Base-by-base conservation (phyloP, 176 grass and related monocot species). In the Juncus effusus region DNA sequence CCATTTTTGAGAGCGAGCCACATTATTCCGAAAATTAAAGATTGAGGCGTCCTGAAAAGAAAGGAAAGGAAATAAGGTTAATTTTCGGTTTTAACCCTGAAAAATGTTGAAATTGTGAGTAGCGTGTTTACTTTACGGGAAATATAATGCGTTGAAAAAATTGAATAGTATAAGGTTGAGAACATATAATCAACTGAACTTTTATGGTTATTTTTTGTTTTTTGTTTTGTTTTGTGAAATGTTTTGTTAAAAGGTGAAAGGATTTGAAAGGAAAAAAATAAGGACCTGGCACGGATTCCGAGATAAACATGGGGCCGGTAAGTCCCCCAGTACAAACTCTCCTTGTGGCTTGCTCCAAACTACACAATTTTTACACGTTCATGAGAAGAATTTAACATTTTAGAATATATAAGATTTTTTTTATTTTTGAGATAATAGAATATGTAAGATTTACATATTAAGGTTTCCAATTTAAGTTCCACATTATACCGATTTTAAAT, bases 291-390 rank as follows among this genome's bases (percentile, higher is more conserved):
- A 56, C 88, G 88, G 59, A 97, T 86, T 49, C 94, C 94, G 64
- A 97, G 79, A 66, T 97, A 97, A 42, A 86, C 77, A 86, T 97
- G 84, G 42, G 94, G 85, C 59, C 94, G 81, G 51, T 97, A 97
- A 41, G 94, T 97, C 35, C 88, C 94, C 94, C 94, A 97, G 47
- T 92, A 97, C 70, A 97, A 70, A 74, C 78, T 97, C 74, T 97
- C 94, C 68, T 84, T 92, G 76, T 97, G 88, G 51, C 78, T 63
- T 2, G 82, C 83, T 82, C 86, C 85, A 80, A 97, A 97, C 94
- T 97, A 67, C 67, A 92, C 56, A 51, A 69, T 75, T 65, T 64
- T 39, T 65, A 69, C 51, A 36, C 53, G 74, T 72, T 13, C 42
- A 63, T 16, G 49, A 65, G 72, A n/a, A 85, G 50, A 70, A 47